These are phyloP conservation scores for Leptographium galeiforme DNA, from an alignment of 2,329 filamentous ascomycete species.

Conservation along the genomic window DNA sequence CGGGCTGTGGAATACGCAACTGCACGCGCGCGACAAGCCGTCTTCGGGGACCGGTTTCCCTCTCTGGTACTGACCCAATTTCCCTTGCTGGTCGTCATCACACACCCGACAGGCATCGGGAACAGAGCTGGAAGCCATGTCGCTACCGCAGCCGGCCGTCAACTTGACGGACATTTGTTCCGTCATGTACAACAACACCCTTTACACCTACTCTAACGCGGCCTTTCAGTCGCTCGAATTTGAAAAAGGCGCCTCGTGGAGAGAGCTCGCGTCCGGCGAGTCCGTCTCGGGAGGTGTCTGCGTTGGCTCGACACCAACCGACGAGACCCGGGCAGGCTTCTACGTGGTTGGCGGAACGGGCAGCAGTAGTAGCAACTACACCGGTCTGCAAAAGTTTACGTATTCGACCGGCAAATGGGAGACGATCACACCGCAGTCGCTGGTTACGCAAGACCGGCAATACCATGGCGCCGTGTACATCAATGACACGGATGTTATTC, in stretches of 20 bases:
- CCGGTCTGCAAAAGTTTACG: constrained; percentile 59
- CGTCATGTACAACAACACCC: constrained; percentile 62
- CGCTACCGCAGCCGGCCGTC: constrained; percentile 55
- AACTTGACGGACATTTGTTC: constrained; percentile 69
- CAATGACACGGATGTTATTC: constrained; percentile 52
- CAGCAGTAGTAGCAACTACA: constrained; percentile 37
- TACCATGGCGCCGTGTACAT: constrained; percentile 70
- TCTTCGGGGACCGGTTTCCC: constrained; percentile 1
- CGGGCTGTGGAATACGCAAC: neutral
- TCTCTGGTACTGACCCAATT: neutral
- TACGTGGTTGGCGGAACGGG: constrained; percentile 70
- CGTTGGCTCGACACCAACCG: constrained; percentile 52
- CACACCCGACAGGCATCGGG: constrained; percentile 5
- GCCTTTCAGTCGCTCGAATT: constrained; percentile 66
- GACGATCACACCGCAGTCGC: constrained; percentile 26
- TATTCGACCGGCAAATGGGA: constrained; percentile 42
- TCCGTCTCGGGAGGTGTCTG: constrained; percentile 65
- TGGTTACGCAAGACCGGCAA: constrained; percentile 53
- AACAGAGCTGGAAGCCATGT: constrained; percentile 36
- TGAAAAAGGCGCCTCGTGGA: constrained; percentile 58
- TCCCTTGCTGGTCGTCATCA: neutral
- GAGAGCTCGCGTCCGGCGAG: constrained; percentile 48
- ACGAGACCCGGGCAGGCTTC: constrained; percentile 47
- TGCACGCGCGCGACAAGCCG: neutral
- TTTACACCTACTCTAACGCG: constrained; percentile 68